Evolutionary conservation across 768 basidiomycete species (phyloP).

Genomic region (Trametes coccinea): DNA sequence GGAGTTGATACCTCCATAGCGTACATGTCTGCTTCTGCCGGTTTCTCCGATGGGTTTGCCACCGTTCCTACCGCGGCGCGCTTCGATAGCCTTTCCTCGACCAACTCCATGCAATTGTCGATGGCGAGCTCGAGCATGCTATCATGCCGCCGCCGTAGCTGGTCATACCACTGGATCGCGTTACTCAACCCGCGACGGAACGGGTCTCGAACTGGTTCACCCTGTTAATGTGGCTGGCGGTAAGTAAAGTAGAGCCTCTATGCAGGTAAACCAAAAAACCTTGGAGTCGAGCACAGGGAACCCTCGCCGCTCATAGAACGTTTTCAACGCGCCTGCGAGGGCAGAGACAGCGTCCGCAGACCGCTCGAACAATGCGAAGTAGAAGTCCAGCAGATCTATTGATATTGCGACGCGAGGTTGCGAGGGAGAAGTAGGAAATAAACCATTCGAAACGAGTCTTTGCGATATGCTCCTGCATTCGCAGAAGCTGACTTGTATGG

Average conservation of each 20-base stretch:
- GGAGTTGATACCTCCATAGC: no score
- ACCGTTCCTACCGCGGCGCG: no score
- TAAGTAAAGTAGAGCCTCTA: not conserved
- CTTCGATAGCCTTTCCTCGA: not conserved
- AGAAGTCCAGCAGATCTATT: conserved; percentile 36
- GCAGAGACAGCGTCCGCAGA: conserved; percentile 40
- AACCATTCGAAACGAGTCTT: conserved; percentile 32
- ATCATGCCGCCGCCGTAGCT: conserved; percentile 24
- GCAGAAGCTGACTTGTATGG: conserved; percentile 20
- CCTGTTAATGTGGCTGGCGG: conserved; percentile 20
- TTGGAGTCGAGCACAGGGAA: conserved; percentile 22
- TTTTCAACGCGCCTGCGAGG: conserved; percentile 30
- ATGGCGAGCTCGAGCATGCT: conserved; percentile 12
- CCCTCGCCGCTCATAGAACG: conserved; percentile 33
- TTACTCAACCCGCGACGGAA: conserved; percentile 32
- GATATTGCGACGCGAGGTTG: conserved; percentile 26
- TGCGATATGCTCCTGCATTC: conserved; percentile 25
- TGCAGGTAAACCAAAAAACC: no score
- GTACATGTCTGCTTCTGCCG: no score
- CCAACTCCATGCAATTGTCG: not conserved
- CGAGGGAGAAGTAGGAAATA: conserved; percentile 36
- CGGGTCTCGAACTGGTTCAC: conserved; percentile 30
- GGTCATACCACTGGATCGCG: conserved; percentile 35
- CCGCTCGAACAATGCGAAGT: conserved; percentile 36
- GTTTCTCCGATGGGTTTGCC: no score